A percentile compares a stretch with the other conserved stretches of the same genome.
Evolutionary conservation across 1,284 basidiomycete genomes (phyloP).

Genomic region (Cutaneotrichosporon sp.): DNA sequence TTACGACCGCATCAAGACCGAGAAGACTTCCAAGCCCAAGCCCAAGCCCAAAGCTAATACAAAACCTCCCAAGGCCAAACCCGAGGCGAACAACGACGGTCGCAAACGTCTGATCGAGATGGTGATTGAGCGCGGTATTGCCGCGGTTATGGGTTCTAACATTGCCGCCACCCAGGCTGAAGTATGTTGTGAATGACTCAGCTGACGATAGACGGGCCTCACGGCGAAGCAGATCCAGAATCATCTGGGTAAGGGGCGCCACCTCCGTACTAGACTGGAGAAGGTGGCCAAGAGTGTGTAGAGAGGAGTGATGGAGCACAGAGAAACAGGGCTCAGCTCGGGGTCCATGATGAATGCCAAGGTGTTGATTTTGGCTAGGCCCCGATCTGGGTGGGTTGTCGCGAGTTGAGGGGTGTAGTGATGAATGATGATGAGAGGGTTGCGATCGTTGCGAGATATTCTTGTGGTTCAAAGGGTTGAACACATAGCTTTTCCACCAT

Average conservation of each 20-base stretch:
- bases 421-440: too few species aligned
- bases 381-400: too few species aligned
- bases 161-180: neutral
- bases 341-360: too few species aligned
- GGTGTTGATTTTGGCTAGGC: too few species aligned
- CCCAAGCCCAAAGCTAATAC: neutral
- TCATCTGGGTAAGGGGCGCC: constrained; percentile 23
- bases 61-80: neutral
- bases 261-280: neutral
- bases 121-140: neutral
- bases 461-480: too few species aligned
- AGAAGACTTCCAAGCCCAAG: neutral
- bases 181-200: neutral
- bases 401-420: too few species aligned
- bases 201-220: constrained; percentile 26
- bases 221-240: constrained; percentile 33
- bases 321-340: too few species aligned
- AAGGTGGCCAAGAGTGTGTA: neutral
- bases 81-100: neutral
- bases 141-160: neutral
- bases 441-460: too few species aligned
- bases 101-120: neutral
- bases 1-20: too few species aligned
- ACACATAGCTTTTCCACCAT: too few species aligned
- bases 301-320: too few species aligned